phyloP scores from a whole-genome alignment of 2,329 filamentous ascomycete species.

The Phialophora expanda region DNA sequence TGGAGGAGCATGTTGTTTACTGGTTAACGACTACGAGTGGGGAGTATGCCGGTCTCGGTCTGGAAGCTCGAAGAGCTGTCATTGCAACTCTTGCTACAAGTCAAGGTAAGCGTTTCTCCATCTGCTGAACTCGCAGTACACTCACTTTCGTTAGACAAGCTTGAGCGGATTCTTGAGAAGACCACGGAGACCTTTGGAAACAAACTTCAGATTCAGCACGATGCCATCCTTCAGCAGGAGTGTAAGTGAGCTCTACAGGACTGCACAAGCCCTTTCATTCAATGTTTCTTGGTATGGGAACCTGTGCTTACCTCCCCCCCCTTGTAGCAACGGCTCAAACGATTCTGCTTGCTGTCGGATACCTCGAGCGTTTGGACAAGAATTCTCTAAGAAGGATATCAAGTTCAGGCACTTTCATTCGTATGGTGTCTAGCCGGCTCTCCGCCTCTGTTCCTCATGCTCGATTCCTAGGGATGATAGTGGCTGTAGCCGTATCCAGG shows the following conservation, averaged over 20 bases:
- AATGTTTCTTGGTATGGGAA: conserved; percentile 15
- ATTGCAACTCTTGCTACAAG: conserved; percentile 63
- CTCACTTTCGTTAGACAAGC: conserved; percentile 48
- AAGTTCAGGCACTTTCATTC: conserved; percentile 74
- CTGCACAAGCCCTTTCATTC: conserved; percentile 9
- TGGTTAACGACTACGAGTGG: conserved; percentile 71
- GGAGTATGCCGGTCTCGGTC: conserved; percentile 66
- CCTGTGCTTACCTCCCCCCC: conserved; percentile 37
- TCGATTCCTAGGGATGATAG: conserved; percentile 84
- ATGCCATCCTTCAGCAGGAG: conserved; percentile 85
- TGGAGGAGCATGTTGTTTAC: conserved; percentile 61
- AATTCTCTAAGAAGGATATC: conserved; percentile 71
- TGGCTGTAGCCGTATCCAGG: conserved; percentile 73
- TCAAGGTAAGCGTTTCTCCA: conserved; percentile 48
- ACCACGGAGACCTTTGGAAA: conserved; percentile 79
- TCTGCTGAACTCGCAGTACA: conserved; percentile 12
- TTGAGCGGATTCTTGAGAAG: conserved; percentile 68
- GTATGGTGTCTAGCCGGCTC: conserved; percentile 82
- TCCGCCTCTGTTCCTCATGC: conserved; percentile 74
- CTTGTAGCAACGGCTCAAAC: conserved; percentile 74
- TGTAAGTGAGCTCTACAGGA: conserved; percentile 55
- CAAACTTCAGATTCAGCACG: conserved; percentile 82
- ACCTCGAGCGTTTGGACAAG: conserved; percentile 69
- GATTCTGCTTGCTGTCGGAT: conserved; percentile 76
- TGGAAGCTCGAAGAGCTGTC: conserved; percentile 71